phyloP scores from a whole-genome alignment of 768 basidiomycete genomes.

The Tricholoma hemisulphureum region DNA sequence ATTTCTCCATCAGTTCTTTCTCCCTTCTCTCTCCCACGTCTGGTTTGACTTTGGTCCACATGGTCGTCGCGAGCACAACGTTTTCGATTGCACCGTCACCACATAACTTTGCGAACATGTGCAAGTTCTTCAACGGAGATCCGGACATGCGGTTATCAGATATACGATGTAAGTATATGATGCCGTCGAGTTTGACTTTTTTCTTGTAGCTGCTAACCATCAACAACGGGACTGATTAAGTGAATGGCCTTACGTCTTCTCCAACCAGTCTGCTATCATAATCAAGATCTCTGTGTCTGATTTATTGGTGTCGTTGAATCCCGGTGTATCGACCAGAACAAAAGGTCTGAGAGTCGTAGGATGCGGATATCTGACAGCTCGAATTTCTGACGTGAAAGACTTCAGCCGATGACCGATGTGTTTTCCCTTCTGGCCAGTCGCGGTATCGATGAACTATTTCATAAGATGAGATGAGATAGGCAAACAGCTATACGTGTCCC shows the following conservation, averaged over 20 bases:
- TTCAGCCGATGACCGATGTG: constrained; percentile 17
- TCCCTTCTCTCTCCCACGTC: constrained; percentile 12
- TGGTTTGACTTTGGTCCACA: constrained; percentile 39
- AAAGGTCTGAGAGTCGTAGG: constrained; percentile 16
- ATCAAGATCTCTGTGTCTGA: constrained; percentile 20
- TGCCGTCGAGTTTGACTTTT: constrained; percentile 26
- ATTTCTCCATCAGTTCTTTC: constrained; percentile 12
- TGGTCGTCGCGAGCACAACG: constrained; percentile 49
- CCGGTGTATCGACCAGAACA: constrained; percentile 24
- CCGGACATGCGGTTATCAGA: constrained; percentile 41
- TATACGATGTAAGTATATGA: constrained; percentile 31
- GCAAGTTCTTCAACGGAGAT: constrained; percentile 44
- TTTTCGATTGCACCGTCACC: constrained; percentile 43
- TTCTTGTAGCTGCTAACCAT: constrained; percentile 22
- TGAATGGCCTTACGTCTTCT: constrained; percentile 11
- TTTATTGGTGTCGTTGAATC: constrained; percentile 22
- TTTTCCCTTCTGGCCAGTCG: constrained; percentile 18
- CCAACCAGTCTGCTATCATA: constrained; percentile 21
- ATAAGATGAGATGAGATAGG: not conserved
- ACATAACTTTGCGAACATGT: constrained; percentile 49
- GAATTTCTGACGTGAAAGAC: constrained; percentile 20
- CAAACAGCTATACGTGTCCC: not conserved
- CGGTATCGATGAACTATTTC: constrained; percentile 25
- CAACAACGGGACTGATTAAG: not conserved
- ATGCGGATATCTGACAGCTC: constrained; percentile 17